phyloP scores from a whole-genome alignment of 306 rosid species.

The Purshia tridentata region DNA sequence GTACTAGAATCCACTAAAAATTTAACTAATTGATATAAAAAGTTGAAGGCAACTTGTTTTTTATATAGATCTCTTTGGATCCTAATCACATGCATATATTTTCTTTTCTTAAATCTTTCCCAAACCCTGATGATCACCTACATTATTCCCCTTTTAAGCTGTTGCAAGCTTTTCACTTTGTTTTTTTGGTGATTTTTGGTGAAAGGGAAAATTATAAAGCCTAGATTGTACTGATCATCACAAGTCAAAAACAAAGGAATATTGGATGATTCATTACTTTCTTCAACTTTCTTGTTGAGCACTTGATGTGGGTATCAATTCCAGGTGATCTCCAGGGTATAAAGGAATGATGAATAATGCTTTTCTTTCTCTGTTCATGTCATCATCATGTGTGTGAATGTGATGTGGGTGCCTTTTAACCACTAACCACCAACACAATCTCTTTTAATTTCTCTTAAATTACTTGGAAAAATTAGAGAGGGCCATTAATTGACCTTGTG shows the following conservation, averaged over 20 bases:
- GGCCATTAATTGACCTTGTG: too few species aligned
- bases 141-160: neutral
- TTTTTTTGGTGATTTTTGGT: neutral
- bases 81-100: conserved; percentile 5
- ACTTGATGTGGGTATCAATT: conserved; percentile 2
- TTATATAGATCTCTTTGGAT: conserved; percentile 4
- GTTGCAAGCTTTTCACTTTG: neutral
- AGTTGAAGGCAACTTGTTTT: neutral
- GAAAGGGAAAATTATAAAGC: neutral
- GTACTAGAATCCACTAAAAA: too few species aligned
- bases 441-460: too few species aligned
- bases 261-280: neutral
- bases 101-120: neutral
- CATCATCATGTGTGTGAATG: too few species aligned
- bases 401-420: too few species aligned
- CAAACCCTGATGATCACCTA: neutral
- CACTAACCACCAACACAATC: too few species aligned
- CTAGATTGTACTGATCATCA: too few species aligned
- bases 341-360: neutral
- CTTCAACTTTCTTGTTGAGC: neutral
- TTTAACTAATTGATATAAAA: neutral
- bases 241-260: neutral
- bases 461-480: too few species aligned
- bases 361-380: too few species aligned
- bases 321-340: conserved; percentile 17